A percentile compares a stretch with the other conserved stretches of the same genome.
These are phyloP conservation scores for Santalum album DNA, from an alignment of 164 flowering plant genomes.

Conservation along the genomic window DNA sequence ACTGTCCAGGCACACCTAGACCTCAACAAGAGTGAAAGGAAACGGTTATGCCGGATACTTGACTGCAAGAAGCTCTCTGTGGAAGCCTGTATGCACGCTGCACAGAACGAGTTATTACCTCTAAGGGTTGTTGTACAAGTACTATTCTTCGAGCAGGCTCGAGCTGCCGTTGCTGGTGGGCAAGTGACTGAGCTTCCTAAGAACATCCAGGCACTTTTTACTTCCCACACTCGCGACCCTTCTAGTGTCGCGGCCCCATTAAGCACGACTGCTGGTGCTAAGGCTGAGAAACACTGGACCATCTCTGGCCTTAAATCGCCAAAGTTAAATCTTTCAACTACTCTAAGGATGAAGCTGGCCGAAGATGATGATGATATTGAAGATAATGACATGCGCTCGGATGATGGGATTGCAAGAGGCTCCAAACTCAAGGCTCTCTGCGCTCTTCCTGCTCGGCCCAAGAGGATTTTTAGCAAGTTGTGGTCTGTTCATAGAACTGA, in stretches of 20 bases:
- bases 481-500: slow-evolving; percentile 68
- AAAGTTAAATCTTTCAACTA: slow-evolving; percentile 54
- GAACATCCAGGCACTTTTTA: slow-evolving; percentile 69
- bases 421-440: slow-evolving; percentile 49
- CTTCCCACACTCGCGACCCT: slow-evolving; percentile 31
- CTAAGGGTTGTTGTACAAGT: slow-evolving; percentile 93
- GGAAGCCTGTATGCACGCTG: slow-evolving; percentile 91
- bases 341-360: slow-evolving; percentile 56
- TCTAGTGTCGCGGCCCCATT: slow-evolving; percentile 29
- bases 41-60: slow-evolving; percentile 62
- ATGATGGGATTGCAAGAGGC: slow-evolving; percentile 26
- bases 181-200: slow-evolving; percentile 58
- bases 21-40: slow-evolving; percentile 80
- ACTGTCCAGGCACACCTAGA: slow-evolving; percentile 65
- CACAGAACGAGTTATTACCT: slow-evolving; percentile 88
- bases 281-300: slow-evolving; percentile 71
- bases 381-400: slow-evolving; percentile 25
- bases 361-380: slow-evolving; percentile 56
- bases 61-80: slow-evolving; percentile 95
- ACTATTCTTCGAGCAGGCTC: slow-evolving; percentile 86
- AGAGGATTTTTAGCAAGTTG: slow-evolving; percentile 73
- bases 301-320: slow-evolving; percentile 64
- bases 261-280: slow-evolving; percentile 24
- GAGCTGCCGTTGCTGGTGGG: slow-evolving; percentile 58
- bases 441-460: slow-evolving; percentile 59